These are phyloP conservation scores for Carex littledalei DNA, from an alignment of 176 grass and related monocot species.

Conservation along the genomic window DNA sequence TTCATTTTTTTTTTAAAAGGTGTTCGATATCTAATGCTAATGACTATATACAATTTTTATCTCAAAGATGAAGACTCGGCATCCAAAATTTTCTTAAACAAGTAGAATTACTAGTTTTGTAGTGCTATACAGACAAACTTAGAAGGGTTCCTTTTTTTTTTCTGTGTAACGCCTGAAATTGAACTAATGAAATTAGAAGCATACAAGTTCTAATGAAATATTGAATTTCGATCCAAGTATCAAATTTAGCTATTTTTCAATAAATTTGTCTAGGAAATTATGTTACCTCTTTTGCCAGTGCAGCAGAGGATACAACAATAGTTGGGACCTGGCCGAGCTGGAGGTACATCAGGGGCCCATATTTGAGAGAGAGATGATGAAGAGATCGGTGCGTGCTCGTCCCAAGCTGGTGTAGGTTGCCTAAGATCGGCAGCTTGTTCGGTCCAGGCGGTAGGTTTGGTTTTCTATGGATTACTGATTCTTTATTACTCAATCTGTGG, in stretches of 20 bases:
- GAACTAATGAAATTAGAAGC: not conserved
- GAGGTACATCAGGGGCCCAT: conserved; percentile 20
- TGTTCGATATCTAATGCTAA: no score
- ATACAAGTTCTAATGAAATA: not conserved
- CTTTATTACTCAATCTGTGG: not conserved
- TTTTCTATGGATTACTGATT: not conserved
- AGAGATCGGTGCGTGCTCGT: conserved; percentile 7
- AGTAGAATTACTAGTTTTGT: not conserved
- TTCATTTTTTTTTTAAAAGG: no score
- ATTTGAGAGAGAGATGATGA: not conserved
- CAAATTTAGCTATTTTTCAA: not conserved
- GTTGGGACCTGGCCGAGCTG: not conserved
- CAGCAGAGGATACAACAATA: conserved; percentile 19
- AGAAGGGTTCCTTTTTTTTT: not conserved
- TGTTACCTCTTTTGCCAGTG: conserved; percentile 14
- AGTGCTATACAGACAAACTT: not conserved
- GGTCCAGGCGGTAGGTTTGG: conserved; percentile 16
- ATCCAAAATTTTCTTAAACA: no score
- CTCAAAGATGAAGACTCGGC: no score
- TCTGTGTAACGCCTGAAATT: not conserved
- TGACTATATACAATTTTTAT: no score
- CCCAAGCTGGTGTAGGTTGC: conserved; percentile 28
- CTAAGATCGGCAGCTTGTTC: conserved; percentile 8
- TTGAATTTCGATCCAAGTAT: not conserved
- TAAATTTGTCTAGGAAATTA: not conserved